Conservation (phyloP, 208 protist species). For the Trichomonas tenax region DNA sequence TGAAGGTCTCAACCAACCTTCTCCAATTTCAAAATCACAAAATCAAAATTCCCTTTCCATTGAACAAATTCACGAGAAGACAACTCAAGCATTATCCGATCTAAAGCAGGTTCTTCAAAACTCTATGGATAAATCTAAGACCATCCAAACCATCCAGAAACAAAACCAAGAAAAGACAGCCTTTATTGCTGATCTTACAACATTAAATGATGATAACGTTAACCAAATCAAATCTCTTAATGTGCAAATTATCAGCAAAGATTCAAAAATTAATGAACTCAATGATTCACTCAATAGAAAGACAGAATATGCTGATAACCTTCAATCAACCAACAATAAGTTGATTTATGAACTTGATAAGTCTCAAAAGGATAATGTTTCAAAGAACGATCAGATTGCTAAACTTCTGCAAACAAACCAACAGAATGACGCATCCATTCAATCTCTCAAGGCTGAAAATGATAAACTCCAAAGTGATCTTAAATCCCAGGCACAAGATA, state of each 20-base stretch:
- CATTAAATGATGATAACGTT: background rate
- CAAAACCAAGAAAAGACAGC: background rate
- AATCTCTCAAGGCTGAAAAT: background rate
- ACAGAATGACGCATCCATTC: too few relatives aligned
- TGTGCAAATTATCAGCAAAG: background rate
- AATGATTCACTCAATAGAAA: background rate
- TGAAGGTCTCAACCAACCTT: too few relatives aligned
- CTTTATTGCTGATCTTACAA: background rate
- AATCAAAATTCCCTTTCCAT: background rate
- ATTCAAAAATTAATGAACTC: background rate
- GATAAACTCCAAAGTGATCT: background rate
- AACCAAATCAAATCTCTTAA: background rate
- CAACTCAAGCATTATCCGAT: background rate
- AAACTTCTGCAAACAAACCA: background rate
- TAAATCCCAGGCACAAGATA: background rate
- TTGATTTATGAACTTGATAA: background rate
- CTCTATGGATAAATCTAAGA: background rate
- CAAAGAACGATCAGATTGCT: background rate
- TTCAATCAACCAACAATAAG: background rate
- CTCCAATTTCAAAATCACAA: background rate
- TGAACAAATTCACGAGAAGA: background rate
- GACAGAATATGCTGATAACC: background rate
- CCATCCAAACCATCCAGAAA: background rate
- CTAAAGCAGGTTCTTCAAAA: background rate
- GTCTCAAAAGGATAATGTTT: background rate